Evolutionary conservation across 257 asterid genomes (phyloP).

Genomic region (Solanum tarapatanum): DNA sequence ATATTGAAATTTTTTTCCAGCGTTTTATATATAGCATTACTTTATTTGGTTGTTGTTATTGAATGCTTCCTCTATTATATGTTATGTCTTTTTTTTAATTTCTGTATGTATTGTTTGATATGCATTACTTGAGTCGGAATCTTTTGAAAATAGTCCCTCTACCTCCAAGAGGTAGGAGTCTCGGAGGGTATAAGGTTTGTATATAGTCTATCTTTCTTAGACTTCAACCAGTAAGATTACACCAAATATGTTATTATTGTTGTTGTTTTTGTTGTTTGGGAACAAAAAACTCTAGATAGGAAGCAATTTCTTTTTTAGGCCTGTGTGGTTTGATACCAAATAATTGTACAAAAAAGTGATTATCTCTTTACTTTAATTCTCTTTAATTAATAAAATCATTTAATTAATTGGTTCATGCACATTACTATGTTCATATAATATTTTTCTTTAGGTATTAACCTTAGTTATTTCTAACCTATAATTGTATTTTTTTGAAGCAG

Average conservation of each 20-base stretch:
- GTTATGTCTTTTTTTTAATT: not conserved
- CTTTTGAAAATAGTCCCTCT: not conserved
- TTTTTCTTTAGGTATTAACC: not conserved
- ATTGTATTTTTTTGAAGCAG: slow-evolving; percentile 19
- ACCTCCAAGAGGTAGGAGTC: not conserved
- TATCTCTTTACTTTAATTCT: not conserved
- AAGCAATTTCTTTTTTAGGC: not conserved
- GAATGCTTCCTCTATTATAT: not conserved
- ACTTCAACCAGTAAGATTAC: not conserved
- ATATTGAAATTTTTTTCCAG: not conserved
- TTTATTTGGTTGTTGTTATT: not conserved
- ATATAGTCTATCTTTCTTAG: no score
- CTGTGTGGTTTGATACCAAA: not conserved
- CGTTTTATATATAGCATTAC: not conserved
- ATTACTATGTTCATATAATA: not conserved
- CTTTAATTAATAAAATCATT: not conserved
- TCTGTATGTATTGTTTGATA: not conserved
- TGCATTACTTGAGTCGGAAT: not conserved
- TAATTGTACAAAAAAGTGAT: not conserved
- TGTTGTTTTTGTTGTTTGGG: not conserved
- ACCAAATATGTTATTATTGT: not conserved
- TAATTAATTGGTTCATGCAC: not conserved
- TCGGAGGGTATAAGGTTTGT: not conserved
- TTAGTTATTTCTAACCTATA: not conserved
- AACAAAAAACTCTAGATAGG: not conserved